Evolutionary conservation across 805 yeast species (phyloP).

Genomic region (Saturnispora serradocipensis): DNA sequence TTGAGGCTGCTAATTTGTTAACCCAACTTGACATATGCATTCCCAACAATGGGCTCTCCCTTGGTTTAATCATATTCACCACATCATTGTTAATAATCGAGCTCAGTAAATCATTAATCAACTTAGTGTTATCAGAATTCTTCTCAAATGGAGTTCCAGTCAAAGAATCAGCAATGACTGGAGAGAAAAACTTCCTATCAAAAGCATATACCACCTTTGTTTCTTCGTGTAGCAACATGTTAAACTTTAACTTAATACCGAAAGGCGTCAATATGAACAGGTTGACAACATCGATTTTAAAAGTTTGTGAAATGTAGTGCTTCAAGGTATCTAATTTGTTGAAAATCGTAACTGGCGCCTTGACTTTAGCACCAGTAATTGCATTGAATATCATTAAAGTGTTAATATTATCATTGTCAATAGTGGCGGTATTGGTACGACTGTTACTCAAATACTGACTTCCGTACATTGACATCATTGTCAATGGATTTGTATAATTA

Average conservation of each 20-base stretch:
- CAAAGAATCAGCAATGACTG: slow-evolving; percentile 14
- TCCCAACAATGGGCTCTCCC: slow-evolving; percentile 24
- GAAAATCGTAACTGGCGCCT: slow-evolving; percentile 32
- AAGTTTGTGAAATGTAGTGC: slow-evolving; percentile 31
- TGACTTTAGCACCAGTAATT: slow-evolving; percentile 33
- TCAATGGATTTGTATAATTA: slow-evolving; percentile 13
- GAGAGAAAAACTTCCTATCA: slow-evolving; percentile 49
- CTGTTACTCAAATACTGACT: neutral
- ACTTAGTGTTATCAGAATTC: neutral
- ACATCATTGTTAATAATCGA: slow-evolving; percentile 21
- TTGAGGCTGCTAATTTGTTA: slow-evolving; percentile 15
- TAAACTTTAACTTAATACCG: slow-evolving; percentile 52
- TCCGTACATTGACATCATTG: slow-evolving; percentile 20
- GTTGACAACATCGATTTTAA: slow-evolving; percentile 33
- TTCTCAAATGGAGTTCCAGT: neutral
- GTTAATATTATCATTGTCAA: neutral
- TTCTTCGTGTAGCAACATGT: slow-evolving; percentile 38
- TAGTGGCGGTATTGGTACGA: neutral
- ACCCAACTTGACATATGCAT: slow-evolving; percentile 1
- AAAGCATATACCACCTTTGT: slow-evolving; percentile 49
- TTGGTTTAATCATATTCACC: slow-evolving; percentile 27
- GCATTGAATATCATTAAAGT: slow-evolving; percentile 31
- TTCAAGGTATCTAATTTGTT: slow-evolving; percentile 35
- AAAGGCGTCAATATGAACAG: slow-evolving; percentile 52
- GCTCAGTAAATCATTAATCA: slow-evolving; percentile 17